Base-by-base conservation (phyloP, 2,329 filamentous ascomycete species). In the Fusarium citri region DNA sequence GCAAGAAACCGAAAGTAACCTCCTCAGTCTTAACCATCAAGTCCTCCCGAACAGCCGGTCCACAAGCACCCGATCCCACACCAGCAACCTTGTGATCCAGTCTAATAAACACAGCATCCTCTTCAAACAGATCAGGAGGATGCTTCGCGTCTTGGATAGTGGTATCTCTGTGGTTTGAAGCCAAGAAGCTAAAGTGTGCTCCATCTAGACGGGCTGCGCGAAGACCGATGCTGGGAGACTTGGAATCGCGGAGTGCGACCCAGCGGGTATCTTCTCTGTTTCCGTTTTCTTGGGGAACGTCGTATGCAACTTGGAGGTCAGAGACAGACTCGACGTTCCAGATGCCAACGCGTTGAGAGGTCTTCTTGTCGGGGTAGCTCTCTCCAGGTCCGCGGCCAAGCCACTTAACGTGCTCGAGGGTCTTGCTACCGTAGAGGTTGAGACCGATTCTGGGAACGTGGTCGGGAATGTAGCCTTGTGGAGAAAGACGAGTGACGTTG, bases 241-340 rank as follows among this genome's bases (percentile, higher is more conserved):
- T 57, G 12, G 60, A 54, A 23, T 77, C 60, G 5, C 59, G 73
- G 9, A 84, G 60, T 16, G 79, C 78, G 6, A 91, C 77, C 86
- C 88, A 92, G 9, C 86, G 81, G 0, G 86, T 87, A 34, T 87
- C 87, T 57, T 86, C 87, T 16, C 87, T 82, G 75, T 92, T 92
- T 2, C 88, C 88, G 55, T 86, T 88, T 71, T 92, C 90, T 75
- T 93, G 90, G 0, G 90, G 90, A 23, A 89, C 88, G 20, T 92
- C 90, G 72, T 91, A 92, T 2, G 82, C 80, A 0, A 84, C 83
- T 73, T 86, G 85, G 26, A 92, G 81, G 1, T 85, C 82, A 2
- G 82, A 80, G 3, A 89, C 78, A 2, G 75, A 77, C 2, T 74
- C 73, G 3, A 72, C 76, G 0, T 74, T 75, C 77, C 82, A 88